These are phyloP conservation scores for Xylariaceae sp. DNA, from an alignment of 2,329 filamentous ascomycete genomes.

Conservation along the genomic window DNA sequence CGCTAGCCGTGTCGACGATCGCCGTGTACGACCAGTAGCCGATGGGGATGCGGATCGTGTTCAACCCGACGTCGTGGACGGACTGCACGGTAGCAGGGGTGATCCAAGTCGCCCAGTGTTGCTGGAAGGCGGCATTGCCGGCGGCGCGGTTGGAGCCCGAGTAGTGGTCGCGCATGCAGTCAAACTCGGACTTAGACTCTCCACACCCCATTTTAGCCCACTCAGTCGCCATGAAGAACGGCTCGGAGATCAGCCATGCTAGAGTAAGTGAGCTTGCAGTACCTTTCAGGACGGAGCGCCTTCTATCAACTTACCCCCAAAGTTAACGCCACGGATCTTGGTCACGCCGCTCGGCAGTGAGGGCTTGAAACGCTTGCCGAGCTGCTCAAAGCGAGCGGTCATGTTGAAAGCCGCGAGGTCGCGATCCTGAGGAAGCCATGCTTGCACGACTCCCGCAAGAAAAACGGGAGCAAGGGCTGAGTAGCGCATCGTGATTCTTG, in stretches of 20 bases:
- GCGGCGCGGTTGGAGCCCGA: constrained; percentile 26
- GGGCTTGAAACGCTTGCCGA: constrained; percentile 42
- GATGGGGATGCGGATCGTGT: constrained; percentile 35
- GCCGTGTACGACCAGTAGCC: constrained; percentile 34
- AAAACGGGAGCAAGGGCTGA: constrained; percentile 33
- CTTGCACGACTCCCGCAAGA: constrained; percentile 32
- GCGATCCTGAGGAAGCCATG: constrained; percentile 42
- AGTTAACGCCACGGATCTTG: constrained; percentile 36
- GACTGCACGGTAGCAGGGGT: constrained; percentile 31
- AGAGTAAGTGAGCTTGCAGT: constrained; percentile 5
- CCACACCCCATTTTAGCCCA: constrained; percentile 34
- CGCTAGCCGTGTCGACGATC: constrained; percentile 32
- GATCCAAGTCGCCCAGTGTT: constrained; percentile 32
- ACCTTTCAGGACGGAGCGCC: background rate
- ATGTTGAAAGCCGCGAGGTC: constrained; percentile 43
- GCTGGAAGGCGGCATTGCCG: constrained; percentile 31
- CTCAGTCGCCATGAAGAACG: constrained; percentile 30
- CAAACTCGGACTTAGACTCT: constrained; percentile 28
- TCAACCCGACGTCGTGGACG: constrained; percentile 32
- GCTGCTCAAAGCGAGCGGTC: constrained; percentile 39
- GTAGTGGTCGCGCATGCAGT: constrained; percentile 34
- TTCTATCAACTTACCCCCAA: constrained; percentile 27
- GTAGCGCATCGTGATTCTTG: constrained; percentile 31
- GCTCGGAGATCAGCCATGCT: constrained; percentile 34
- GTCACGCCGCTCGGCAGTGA: constrained; percentile 31